phyloP scores from a whole-genome alignment of 768 basidiomycete genomes.

The Lyophyllum atratum region DNA sequence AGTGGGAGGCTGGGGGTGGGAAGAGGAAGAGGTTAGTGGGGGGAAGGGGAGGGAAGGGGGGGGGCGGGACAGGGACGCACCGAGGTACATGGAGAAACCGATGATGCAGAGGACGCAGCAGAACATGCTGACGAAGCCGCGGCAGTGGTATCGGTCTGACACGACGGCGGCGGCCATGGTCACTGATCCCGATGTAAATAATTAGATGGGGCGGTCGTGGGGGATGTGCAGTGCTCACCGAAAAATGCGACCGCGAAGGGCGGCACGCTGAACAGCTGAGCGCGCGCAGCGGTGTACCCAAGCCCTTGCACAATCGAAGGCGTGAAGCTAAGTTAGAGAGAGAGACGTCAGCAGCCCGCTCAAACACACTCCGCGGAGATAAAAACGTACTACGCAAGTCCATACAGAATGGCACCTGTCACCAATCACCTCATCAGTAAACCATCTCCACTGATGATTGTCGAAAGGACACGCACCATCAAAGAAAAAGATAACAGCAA shows the following conservation, averaged over 20 bases:
- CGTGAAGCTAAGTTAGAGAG: conserved; percentile 48
- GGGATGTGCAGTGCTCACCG: no score
- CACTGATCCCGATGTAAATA: no score
- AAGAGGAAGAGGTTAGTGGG: background rate
- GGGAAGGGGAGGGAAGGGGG: background rate
- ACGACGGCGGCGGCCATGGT: conserved; percentile 42
- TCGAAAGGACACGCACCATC: conserved; percentile 36
- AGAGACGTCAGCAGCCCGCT: background rate
- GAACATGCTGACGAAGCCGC: conserved; percentile 48
- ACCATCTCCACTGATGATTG: background rate
- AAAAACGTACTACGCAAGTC: conserved; percentile 49
- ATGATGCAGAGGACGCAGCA: conserved; percentile 42
- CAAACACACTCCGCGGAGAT: background rate
- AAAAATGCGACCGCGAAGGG: conserved; percentile 55
- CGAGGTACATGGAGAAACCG: conserved; percentile 59
- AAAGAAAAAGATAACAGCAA: conserved; percentile 53
- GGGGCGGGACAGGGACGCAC: conserved; percentile 29
- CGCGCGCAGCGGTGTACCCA: conserved; percentile 52
- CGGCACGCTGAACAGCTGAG: conserved; percentile 65
- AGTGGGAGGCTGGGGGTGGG: conserved; percentile 32
- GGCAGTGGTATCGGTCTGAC: conserved; percentile 54
- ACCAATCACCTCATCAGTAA: background rate
- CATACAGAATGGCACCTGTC: conserved; percentile 46
- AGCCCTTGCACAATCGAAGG: conserved; percentile 71
- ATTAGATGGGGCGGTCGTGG: no score